phyloP scores from a whole-genome alignment of 495 filamentous ascomycete species.

The Geopyxis carbonaria region DNA sequence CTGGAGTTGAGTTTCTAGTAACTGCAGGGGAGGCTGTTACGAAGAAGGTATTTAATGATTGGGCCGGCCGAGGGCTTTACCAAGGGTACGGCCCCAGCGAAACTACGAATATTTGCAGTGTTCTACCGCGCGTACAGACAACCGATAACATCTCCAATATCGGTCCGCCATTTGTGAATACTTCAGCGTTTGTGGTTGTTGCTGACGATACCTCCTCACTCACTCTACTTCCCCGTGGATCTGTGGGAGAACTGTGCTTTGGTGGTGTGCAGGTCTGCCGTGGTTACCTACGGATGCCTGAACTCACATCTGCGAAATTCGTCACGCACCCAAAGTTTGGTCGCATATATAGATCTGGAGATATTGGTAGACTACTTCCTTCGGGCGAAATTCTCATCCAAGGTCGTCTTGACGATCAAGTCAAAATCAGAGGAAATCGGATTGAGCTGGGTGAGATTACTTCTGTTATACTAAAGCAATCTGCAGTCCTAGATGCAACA shows the following conservation, averaged over 20 bases:
- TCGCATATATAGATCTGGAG: constrained; percentile 52
- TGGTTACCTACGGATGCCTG: constrained; percentile 48
- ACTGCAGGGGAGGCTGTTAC: constrained; percentile 57
- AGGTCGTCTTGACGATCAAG: constrained; percentile 31
- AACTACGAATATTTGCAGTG: constrained; percentile 58
- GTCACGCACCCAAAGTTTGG: constrained; percentile 48
- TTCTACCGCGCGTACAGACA: constrained; percentile 32
- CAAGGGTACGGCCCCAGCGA: constrained; percentile 61
- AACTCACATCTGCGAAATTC: constrained; percentile 41
- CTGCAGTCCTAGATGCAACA: constrained; percentile 34
- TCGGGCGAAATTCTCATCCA: constrained; percentile 36
- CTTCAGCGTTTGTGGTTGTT: constrained; percentile 48
- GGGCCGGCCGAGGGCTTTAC: constrained; percentile 48
- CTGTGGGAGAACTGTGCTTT: constrained; percentile 62
- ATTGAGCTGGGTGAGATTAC: constrained; percentile 57
- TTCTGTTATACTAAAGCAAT: constrained; percentile 31
- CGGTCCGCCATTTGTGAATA: constrained; percentile 49
- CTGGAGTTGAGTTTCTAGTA: constrained; percentile 47
- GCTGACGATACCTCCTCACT: constrained; percentile 27
- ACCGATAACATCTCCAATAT: constrained; percentile 40
- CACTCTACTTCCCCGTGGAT: constrained; percentile 42
- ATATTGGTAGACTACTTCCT: constrained; percentile 51
- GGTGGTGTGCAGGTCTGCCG: constrained; percentile 59
- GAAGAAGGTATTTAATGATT: constrained; percentile 43
- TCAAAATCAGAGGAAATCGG: constrained; percentile 34